Evolutionary conservation across 2,329 filamentous ascomycete genomes (phyloP).

Genomic region (Hyphodiscus sp.): DNA sequence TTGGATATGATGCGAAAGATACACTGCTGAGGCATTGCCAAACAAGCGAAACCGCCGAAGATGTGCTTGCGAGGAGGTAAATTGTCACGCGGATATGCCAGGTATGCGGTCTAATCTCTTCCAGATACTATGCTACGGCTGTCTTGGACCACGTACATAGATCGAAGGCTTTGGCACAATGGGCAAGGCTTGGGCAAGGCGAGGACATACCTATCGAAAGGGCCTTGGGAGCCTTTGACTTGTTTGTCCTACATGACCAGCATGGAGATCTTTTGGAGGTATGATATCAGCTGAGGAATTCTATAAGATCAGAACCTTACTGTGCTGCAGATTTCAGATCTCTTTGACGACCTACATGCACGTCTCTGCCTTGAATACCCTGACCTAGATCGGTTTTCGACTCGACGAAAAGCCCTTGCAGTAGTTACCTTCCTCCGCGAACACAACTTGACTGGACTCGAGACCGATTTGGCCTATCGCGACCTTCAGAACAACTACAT

Average conservation of each 20-base stretch:
- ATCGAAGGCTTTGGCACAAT: conserved; percentile 69
- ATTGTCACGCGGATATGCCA: conserved; percentile 4
- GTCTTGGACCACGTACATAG: conserved; percentile 77
- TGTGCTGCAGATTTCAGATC: conserved; percentile 45
- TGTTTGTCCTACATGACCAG: conserved; percentile 74
- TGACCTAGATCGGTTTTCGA: conserved; percentile 48
- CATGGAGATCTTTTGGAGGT: conserved; percentile 69
- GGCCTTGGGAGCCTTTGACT: conserved; percentile 76
- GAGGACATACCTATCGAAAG: conserved; percentile 59
- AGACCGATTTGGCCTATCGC: conserved; percentile 62
- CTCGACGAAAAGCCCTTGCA: conserved; percentile 59
- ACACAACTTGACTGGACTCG: conserved; percentile 64
- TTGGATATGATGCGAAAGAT: conserved; percentile 87
- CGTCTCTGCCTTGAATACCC: conserved; percentile 48
- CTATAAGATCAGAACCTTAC: not conserved
- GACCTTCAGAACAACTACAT: conserved; percentile 83
- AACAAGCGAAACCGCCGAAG: conserved; percentile 50
- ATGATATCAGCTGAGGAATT: not conserved
- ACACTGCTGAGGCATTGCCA: conserved; percentile 62
- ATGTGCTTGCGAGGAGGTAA: conserved; percentile 69
- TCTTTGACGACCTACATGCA: conserved; percentile 57
- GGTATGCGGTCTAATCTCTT: conserved; percentile 5
- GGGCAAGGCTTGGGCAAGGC: conserved; percentile 50
- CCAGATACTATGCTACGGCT: conserved; percentile 67
- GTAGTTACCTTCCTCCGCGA: conserved; percentile 64